Conservation (phyloP, 352 stramenopile genomes). For the Nothophytophthora sp. region DNA sequence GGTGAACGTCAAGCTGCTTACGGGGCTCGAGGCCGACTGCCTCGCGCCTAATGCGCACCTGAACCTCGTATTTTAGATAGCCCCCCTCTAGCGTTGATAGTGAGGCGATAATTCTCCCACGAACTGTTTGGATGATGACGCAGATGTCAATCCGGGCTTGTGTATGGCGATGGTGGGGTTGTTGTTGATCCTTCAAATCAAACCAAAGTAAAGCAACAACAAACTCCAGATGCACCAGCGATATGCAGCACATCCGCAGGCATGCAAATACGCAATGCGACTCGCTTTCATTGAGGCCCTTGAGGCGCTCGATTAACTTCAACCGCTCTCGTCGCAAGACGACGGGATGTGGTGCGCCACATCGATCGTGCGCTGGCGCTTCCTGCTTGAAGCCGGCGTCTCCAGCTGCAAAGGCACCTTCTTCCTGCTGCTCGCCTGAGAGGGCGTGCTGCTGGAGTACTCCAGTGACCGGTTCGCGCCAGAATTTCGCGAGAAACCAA, state of each 20-base stretch:
- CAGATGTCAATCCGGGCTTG: too few species aligned
- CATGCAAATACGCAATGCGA: too few species aligned
- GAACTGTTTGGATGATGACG: too few species aligned
- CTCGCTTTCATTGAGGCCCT: too few species aligned
- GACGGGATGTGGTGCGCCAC: not conserved
- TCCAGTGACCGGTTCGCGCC: conserved; percentile 15
- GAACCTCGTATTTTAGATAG: conserved; percentile 53
- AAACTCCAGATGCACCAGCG: too few species aligned
- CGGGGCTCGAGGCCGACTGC: conserved; percentile 75
- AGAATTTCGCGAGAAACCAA: conserved; percentile 6
- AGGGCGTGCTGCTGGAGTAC: conserved; percentile 9
- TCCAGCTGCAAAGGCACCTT: conserved; percentile 18
- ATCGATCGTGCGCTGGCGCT: conserved; percentile 9
- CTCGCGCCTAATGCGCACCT: conserved; percentile 75
- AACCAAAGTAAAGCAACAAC: too few species aligned
- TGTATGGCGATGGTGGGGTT: too few species aligned
- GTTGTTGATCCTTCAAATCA: too few species aligned
- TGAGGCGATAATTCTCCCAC: too few species aligned
- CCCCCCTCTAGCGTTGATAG: too few species aligned
- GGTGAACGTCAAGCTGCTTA: conserved; percentile 70
- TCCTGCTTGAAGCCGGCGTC: conserved; percentile 9
- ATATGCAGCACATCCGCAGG: too few species aligned
- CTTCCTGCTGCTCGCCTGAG: not conserved
- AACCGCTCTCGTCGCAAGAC: conserved; percentile 1
- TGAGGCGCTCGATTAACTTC: too few species aligned